Base-by-base conservation (phyloP, 345 rosid species). In the Eucalyptus cladocalyx region DNA sequence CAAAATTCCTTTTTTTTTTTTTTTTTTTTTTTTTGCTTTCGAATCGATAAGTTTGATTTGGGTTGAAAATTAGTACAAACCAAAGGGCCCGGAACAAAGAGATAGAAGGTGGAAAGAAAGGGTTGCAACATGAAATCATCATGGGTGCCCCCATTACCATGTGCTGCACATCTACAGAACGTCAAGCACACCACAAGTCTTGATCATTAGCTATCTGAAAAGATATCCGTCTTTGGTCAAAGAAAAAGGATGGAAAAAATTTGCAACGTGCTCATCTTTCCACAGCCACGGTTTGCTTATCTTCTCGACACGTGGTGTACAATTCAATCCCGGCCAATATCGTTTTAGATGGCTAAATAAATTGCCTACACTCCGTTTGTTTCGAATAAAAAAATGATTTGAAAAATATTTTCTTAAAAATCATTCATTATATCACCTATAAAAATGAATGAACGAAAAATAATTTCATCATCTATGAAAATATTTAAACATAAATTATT, bases 361-460 rank as follows among this genome's bases (percentile, higher is more conserved):
- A 24, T 58, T 24, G 26, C 65, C 5, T 53, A 23, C 6, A 23
- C 11, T 54, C 5, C 5, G 12, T 56, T 54, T 9, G 28, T 56
- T 56, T 56, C 12, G 6, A 56, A 56, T 4, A 4, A 56, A 21
- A 8, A 56, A 56, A 54, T 9, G 1, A 56, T 56, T 4, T 56
- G 12, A 23, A 56, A 56, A 56, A 23, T 23, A 56, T 21, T 56
- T 56, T 56, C 28, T 56, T 23, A 23, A 56, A 56, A 23, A 56
- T 0, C 11, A 56, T 2, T 23, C 3, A 19, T 54, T 54, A 54
- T 21, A 54, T 54, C 0, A 0, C 0, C 5, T 54, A 54, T 56
- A 56, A 56, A 54, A 23, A 8, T 56, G 28, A 56, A 56, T 24
- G 62, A 24, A 23, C 0, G 13, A 23, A 23, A 56, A 56, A 2